phyloP scores from a whole-genome alignment of 805 yeast species.

The Kodamaea kaohsiungensis region DNA sequence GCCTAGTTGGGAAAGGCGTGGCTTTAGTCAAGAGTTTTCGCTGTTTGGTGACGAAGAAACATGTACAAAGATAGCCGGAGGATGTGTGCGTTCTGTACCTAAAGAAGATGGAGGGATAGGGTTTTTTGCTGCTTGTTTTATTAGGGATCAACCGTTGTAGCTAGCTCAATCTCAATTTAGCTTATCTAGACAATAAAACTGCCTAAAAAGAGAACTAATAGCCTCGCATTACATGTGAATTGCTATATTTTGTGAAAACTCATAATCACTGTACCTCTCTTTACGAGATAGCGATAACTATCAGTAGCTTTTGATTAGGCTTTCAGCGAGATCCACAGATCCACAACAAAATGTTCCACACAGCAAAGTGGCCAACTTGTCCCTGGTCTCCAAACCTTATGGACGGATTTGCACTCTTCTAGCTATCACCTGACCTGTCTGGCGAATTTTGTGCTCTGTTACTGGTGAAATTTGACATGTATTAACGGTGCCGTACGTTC shows the following conservation, averaged over 20 bases:
- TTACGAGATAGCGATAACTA: background rate
- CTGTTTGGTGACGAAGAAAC: slow-evolving; percentile 47
- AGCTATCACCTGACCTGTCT: background rate
- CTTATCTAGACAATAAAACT: background rate
- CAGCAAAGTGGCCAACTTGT: background rate
- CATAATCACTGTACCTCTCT: background rate
- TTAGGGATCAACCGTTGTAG: slow-evolving; percentile 25
- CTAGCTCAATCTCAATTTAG: background rate
- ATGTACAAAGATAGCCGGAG: slow-evolving; percentile 59
- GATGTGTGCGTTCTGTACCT: slow-evolving; percentile 84
- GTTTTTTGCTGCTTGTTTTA: slow-evolving; percentile 92
- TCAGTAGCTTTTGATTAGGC: background rate
- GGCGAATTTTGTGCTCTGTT: background rate
- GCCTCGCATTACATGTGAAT: no score
- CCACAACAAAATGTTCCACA: background rate
- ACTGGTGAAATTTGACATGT: background rate
- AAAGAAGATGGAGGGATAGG: slow-evolving; percentile 98
- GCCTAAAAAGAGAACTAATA: no score
- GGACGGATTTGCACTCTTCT: no score
- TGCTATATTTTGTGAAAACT: no score
- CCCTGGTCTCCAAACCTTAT: background rate
- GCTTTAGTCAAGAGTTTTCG: slow-evolving; percentile 67
- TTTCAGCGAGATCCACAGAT: background rate
- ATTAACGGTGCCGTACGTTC: background rate
- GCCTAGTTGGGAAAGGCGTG: slow-evolving; percentile 87